phyloP scores from a whole-genome alignment of 805 yeast species.

The Candida ulmi region DNA sequence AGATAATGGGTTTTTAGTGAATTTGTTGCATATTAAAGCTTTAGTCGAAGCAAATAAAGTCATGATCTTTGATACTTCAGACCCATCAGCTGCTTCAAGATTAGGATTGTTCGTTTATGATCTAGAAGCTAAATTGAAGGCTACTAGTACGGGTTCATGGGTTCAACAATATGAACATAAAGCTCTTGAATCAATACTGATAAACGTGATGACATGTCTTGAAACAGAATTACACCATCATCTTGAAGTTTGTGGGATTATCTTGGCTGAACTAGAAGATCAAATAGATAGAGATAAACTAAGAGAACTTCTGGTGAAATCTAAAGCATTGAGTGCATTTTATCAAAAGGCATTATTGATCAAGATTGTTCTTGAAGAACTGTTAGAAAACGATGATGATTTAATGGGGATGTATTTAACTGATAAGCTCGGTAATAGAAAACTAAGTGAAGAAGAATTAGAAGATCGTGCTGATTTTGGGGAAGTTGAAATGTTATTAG shows the following conservation, averaged over 20 bases:
- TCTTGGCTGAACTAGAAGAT: slow-evolving; percentile 67
- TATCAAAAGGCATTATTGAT: slow-evolving; percentile 73
- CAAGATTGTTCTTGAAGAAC: slow-evolving; percentile 75
- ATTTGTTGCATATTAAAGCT: slow-evolving; percentile 84
- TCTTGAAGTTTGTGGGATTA: slow-evolving; percentile 50
- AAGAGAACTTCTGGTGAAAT: slow-evolving; percentile 65
- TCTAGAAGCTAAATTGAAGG: slow-evolving; percentile 64
- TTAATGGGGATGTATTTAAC: slow-evolving; percentile 73
- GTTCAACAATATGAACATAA: slow-evolving; percentile 67
- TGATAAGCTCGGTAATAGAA: slow-evolving; percentile 26
- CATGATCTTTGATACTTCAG: slow-evolving; percentile 67
- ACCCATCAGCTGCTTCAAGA: slow-evolving; percentile 53
- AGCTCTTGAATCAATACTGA: slow-evolving; percentile 76
- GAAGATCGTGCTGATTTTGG: slow-evolving; percentile 38
- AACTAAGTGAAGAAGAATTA: slow-evolving; percentile 2
- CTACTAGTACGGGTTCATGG: slow-evolving; percentile 25
- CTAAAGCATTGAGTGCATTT: slow-evolving; percentile 65
- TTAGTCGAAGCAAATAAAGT: slow-evolving; percentile 76
- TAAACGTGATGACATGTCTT: slow-evolving; percentile 72
- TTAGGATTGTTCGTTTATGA: slow-evolving; percentile 81
- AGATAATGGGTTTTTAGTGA: slow-evolving; percentile 69
- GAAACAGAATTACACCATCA: slow-evolving; percentile 71
- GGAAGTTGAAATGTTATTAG: slow-evolving; percentile 82
- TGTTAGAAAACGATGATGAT: slow-evolving; percentile 84
- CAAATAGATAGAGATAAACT: slow-evolving; percentile 73